Conservation (phyloP, 441 rosid species). For the Omphalea diandra region DNA sequence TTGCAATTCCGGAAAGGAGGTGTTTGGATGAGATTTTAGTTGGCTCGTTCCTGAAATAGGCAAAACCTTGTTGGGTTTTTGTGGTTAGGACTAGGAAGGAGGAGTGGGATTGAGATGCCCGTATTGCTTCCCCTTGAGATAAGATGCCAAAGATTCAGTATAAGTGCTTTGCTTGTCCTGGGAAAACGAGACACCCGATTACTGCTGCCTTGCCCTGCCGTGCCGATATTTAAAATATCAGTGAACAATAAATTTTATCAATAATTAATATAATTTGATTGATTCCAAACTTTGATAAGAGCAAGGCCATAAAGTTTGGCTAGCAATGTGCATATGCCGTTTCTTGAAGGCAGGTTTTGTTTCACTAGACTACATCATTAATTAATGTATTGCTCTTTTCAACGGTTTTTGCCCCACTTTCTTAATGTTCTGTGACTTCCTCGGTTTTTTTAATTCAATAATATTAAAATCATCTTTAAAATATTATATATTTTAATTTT, state of each 20-base stretch:
- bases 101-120: no score
- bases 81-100: no score
- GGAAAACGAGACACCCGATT: not conserved
- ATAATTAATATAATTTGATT: no score
- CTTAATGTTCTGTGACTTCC: not conserved
- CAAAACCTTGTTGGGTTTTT: no score
- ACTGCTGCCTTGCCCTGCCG: no score
- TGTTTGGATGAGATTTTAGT: slow-evolving; percentile 6
- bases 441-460: no score
- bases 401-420: not conserved
- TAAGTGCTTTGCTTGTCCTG: not conserved
- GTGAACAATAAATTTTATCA: no score
- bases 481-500: no score
- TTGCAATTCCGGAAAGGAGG: not conserved
- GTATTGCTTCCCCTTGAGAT: no score
- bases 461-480: no score
- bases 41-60: not conserved
- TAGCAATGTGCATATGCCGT: not conserved
- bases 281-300: not conserved
- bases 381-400: not conserved
- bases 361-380: not conserved
- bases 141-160: no score
- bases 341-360: not conserved
- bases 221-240: no score
- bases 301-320: not conserved